Percentiles rank a stretch among this genome's conserved stretches.
phyloP scores from a whole-genome alignment of 768 basidiomycete species.

The Rhodotorula graminis region DNA sequence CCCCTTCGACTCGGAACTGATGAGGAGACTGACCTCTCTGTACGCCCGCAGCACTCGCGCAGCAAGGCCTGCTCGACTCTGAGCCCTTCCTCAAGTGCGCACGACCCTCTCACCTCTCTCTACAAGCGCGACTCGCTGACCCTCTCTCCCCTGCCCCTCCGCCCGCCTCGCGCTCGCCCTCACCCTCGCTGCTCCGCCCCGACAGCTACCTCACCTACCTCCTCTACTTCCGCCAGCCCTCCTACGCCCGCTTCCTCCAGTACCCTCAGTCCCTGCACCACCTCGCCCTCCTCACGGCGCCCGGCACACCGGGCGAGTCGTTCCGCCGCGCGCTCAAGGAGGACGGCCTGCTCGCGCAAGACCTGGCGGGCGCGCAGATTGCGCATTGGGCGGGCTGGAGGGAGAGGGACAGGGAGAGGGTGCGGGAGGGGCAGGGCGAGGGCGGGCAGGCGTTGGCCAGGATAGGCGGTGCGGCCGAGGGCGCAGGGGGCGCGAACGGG shows the following conservation, averaged over 20 bases:
- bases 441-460: no score
- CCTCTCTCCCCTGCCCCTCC: no score
- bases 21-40: not conserved
- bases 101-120: not conserved
- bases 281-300: constrained; percentile 29
- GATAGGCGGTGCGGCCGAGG: no score
- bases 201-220: constrained; percentile 40
- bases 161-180: not conserved
- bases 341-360: constrained; percentile 28
- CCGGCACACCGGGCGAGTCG: constrained; percentile 6
- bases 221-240: constrained; percentile 31
- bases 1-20: not conserved
- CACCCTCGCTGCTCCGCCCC: not conserved
- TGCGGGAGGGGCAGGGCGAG: no score
- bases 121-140: not conserved
- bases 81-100: constrained; percentile 37
- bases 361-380: constrained; percentile 34
- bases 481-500: no score
- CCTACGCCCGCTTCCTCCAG: constrained; percentile 40
- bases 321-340: constrained; percentile 32
- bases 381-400: constrained; percentile 41
- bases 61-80: constrained; percentile 33
- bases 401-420: constrained; percentile 12
- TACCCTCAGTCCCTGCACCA: constrained; percentile 40
- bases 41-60: constrained; percentile 30